A percentile compares a stretch with the other conserved stretches of the same genome.
phyloP scores from a whole-genome alignment of 768 basidiomycete species.

The Rhodosporidiobolus sp. region DNA sequence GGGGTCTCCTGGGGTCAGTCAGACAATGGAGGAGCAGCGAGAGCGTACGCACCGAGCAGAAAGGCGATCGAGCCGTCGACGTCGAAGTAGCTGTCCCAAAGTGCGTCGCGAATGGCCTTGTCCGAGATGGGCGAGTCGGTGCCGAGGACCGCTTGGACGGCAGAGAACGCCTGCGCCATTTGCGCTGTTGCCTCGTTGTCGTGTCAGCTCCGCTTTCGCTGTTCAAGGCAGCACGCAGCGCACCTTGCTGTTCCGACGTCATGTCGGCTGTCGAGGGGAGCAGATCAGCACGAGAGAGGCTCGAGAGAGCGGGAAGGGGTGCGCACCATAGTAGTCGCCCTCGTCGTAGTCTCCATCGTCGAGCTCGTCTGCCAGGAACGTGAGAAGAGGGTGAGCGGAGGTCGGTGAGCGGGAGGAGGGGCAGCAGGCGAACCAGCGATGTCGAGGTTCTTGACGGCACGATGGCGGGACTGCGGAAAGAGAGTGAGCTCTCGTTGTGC shows the following conservation, averaged over 20 bases:
- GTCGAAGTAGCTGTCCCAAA: conserved; percentile 89
- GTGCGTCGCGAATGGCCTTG: conserved; percentile 66
- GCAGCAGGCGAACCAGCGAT: conserved; percentile 53
- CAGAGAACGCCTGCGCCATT: conserved; percentile 68
- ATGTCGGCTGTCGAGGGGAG: conserved; percentile 48
- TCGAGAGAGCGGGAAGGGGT: neutral
- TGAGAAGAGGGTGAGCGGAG: neutral
- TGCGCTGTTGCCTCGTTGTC: conserved; percentile 53
- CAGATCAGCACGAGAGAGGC: conserved; percentile 6
- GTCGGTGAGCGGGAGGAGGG: neutral
- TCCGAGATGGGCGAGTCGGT: conserved; percentile 63
- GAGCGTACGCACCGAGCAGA: conserved; percentile 62
- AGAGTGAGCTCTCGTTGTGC: no score
- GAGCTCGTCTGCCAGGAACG: conserved; percentile 32
- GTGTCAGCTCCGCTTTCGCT: neutral
- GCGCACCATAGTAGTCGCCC: conserved; percentile 53
- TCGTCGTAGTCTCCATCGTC: conserved; percentile 72
- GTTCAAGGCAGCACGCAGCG: conserved; percentile 4
- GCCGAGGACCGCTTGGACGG: conserved; percentile 68
- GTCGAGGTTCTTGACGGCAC: conserved; percentile 80
- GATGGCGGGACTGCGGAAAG: conserved; percentile 78
- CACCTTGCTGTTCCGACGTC: conserved; percentile 79
- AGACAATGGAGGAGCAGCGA: neutral
- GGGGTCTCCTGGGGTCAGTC: neutral
- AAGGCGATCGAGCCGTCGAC: conserved; percentile 70